Evolutionary conservation across 169 alveolate species (phyloP).

Genomic region (Plasmodium gaboni): DNA sequence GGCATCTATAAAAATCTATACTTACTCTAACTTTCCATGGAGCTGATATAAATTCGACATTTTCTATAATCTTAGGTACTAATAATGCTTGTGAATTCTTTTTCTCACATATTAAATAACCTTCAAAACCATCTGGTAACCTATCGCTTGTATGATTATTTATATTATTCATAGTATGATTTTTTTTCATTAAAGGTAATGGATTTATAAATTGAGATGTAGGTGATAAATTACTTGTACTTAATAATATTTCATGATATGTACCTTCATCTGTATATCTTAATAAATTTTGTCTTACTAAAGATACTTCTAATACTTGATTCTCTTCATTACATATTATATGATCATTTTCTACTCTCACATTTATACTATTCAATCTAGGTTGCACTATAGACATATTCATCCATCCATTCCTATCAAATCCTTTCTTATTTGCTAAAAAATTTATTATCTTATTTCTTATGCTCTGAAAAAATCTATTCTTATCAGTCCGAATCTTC

Average conservation of each 20-base stretch:
- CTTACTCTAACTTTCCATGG: slow-evolving; percentile 66
- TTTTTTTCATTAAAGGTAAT: slow-evolving; percentile 25
- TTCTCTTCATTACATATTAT: slow-evolving; percentile 23
- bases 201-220: not conserved
- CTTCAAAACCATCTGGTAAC: slow-evolving; percentile 39
- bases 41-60: slow-evolving; percentile 34
- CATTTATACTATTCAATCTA: not conserved
- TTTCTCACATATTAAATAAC: slow-evolving; percentile 36
- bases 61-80: slow-evolving; percentile 23
- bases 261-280: slow-evolving; percentile 17
- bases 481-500: not conserved
- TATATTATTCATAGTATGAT: not conserved
- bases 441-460: slow-evolving; percentile 24
- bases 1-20: slow-evolving; percentile 20
- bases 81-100: slow-evolving; percentile 29
- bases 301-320: slow-evolving; percentile 16
- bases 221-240: not conserved
- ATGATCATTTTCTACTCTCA: slow-evolving; percentile 4
- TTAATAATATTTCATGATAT: slow-evolving; percentile 15
- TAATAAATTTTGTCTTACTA: slow-evolving; percentile 12
- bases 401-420: slow-evolving; percentile 53
- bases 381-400: slow-evolving; percentile 10
- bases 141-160: not conserved
- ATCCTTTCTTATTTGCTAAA: slow-evolving; percentile 37
- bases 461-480: not conserved